Conservation (phyloP, 2,329 filamentous ascomycete genomes). For the Cercospora beticola region DNA sequence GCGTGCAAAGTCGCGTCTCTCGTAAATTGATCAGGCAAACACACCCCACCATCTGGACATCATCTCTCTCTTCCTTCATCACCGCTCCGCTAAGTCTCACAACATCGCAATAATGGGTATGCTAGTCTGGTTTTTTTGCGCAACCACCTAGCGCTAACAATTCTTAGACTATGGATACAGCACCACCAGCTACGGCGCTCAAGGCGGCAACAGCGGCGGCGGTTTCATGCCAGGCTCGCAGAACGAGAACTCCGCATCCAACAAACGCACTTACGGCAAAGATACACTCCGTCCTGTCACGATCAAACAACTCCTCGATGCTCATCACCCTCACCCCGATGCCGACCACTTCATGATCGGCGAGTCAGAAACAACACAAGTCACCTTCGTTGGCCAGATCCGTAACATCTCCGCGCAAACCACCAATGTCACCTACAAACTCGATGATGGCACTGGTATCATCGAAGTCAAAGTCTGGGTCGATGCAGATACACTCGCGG, state of each 20-base stretch:
- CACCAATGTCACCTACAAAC: conserved; percentile 86
- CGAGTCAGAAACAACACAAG: conserved; percentile 64
- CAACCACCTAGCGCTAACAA: not conserved
- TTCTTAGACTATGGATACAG: conserved; percentile 49
- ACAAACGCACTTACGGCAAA: conserved; percentile 62
- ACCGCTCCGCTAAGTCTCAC: not conserved
- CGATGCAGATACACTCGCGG: conserved; percentile 56
- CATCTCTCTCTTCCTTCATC: not conserved
- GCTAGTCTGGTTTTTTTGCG: not conserved
- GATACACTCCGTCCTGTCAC: conserved; percentile 91
- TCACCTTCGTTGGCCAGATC: conserved; percentile 88
- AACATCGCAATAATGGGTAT: conserved; percentile 19
- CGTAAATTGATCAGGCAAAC: not conserved
- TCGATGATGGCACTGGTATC: conserved; percentile 84
- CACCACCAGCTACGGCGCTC: conserved; percentile 56
- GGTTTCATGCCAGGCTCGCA: conserved; percentile 57
- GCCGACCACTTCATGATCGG: conserved; percentile 79
- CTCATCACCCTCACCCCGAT: conserved; percentile 70
- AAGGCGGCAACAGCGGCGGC: conserved; percentile 56
- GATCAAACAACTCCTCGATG: conserved; percentile 89
- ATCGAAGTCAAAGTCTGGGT: conserved; percentile 91
- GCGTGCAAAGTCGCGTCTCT: conserved; percentile 1
- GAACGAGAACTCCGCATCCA: conserved; percentile 47
- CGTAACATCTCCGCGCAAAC: conserved; percentile 81
- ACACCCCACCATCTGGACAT: not conserved